Base-by-base conservation (phyloP, 2,329 filamentous ascomycete species). In the Colletotrichum filicis region DNA sequence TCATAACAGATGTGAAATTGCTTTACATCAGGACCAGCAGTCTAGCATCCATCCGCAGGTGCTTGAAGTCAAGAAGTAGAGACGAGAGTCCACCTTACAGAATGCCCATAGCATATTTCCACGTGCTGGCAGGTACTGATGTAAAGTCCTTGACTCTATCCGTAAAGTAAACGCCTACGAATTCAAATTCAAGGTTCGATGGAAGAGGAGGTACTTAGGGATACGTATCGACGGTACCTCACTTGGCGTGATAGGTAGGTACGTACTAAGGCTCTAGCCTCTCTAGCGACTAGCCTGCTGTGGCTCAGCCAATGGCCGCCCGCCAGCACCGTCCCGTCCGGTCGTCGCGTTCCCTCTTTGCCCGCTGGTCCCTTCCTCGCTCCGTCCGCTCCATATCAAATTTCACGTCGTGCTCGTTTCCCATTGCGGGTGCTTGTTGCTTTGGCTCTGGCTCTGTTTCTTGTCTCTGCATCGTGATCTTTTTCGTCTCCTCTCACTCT, bases 341-440 rank as follows among this genome's bases (percentile, higher is more conserved):
- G 52, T 52, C 37, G 22, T 32, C 67, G 60, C 66, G 60, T 61
- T 53, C 66, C 55, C 22, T 73, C 37, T 53, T 35, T 42, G 22
- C 57, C 49, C 46, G 49, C 57, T 68, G 49, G 46, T 57, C 42
- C 62, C 62, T 60, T 66, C 55, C 46, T 58, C 16, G 68, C 66
- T 69, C 66, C 70, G 35, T 70, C 35, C 56, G 24, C 61, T 61
- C 61, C 60, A 61, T 73, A 71, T 61, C 61, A 73, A 71, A 71
- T 71, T 71, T 71, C 60, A 71, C 61, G n/a, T 57, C 66, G 30
- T 32, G 53, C 55, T 73, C 60, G 61, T 53, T 53, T 66, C 46
- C 56, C 66, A 59, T n/a, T 61, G 61, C 30, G 56, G 61, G 46
- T 61, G 63, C 66, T 35, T 28, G 28, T 60, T 49, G 42, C 19